phyloP scores from a whole-genome alignment of 495 filamentous ascomycete species.

The Sabuloglossum arenarium region DNA sequence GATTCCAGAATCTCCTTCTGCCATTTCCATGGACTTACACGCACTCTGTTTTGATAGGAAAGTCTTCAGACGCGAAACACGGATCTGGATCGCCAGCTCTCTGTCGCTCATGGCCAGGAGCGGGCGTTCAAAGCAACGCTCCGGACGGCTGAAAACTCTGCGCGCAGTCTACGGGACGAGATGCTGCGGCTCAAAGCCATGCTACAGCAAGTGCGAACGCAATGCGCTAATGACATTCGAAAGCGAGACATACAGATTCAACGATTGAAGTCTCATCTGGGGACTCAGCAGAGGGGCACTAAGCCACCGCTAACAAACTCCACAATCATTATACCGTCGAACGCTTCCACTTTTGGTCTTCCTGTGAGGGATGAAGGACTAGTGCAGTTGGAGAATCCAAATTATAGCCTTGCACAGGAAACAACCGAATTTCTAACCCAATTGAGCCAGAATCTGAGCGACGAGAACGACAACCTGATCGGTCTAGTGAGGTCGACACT shows the following conservation, averaged over 20 bases:
- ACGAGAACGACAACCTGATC: slow-evolving; percentile 80
- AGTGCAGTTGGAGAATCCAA: background rate
- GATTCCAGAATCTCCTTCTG: slow-evolving; percentile 5
- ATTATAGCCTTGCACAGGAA: slow-evolving; percentile 53
- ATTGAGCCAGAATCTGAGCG: slow-evolving; percentile 67
- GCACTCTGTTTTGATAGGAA: slow-evolving; percentile 16
- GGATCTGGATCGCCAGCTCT: slow-evolving; percentile 55
- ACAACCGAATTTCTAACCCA: slow-evolving; percentile 85
- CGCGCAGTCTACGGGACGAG: slow-evolving; percentile 58
- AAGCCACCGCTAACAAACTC: slow-evolving; percentile 3
- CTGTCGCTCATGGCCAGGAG: slow-evolving; percentile 52
- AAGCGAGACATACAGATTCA: slow-evolving; percentile 81
- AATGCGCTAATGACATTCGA: slow-evolving; percentile 81
- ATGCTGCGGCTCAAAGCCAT: slow-evolving; percentile 52
- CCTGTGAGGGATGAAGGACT: background rate
- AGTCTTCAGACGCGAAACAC: slow-evolving; percentile 45
- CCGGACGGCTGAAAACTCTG: slow-evolving; percentile 45
- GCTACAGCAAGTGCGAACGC: slow-evolving; percentile 58
- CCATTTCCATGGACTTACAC: background rate
- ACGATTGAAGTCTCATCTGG: slow-evolving; percentile 67
- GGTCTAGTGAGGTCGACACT: slow-evolving; percentile 49
- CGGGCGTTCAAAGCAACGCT: slow-evolving; percentile 45
- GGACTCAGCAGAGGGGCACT: slow-evolving; percentile 21
- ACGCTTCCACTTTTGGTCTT: background rate
- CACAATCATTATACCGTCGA: slow-evolving; percentile 17